Base-by-base conservation (phyloP, 1,284 basidiomycete species). In the Austroboletus niveus region DNA sequence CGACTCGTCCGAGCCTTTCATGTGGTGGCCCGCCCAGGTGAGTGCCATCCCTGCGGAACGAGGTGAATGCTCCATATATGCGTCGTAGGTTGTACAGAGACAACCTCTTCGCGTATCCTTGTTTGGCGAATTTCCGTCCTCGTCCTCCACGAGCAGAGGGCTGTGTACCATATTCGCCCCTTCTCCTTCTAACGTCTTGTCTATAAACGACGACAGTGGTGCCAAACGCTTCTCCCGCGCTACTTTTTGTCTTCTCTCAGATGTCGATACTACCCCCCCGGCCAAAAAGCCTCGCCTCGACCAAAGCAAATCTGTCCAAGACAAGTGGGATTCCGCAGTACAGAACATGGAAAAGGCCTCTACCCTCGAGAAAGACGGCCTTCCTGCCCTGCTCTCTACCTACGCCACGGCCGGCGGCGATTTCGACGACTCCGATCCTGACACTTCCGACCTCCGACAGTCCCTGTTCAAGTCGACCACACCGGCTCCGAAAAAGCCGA, bases 11-110 rank as follows among this genome's bases (percentile, higher is more conserved):
- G 64, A 58, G n/a, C 63, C 66, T 20, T 51, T 61, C 46, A 62
- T 77, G 41, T 81, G 79, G 79, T 81, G 79, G 79, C 79, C 79
- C 35, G 77, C 69, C 41, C 72, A 71, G 68, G 79, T 79, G 54
- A 58, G 66, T 60, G 42, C 45, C 20, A 42, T 17, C 27, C 9
- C n/a, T n/a, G 2, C 5, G 35, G 22, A 34, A 17, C 17, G 44
- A 17, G 4, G n/a, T 5, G 27, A 39, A 40, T 46, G 35, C 35
- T 54, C 53, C 55, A 57, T 54, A 52, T 55, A 46, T 46, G 34
- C 42, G 36, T 7, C 11, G 1, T 42, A 66, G 64, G 53, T 66
- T 43, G 62, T 68, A 3, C 64, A 62, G 45, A 65, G 56, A 22
- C 42, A 55, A 4, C 69, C 65, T n/a, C 54, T 67, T 15, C 67